Conservation (phyloP, 2,329 filamentous ascomycete species). For the Berkeleyomyces rouxiae region DNA sequence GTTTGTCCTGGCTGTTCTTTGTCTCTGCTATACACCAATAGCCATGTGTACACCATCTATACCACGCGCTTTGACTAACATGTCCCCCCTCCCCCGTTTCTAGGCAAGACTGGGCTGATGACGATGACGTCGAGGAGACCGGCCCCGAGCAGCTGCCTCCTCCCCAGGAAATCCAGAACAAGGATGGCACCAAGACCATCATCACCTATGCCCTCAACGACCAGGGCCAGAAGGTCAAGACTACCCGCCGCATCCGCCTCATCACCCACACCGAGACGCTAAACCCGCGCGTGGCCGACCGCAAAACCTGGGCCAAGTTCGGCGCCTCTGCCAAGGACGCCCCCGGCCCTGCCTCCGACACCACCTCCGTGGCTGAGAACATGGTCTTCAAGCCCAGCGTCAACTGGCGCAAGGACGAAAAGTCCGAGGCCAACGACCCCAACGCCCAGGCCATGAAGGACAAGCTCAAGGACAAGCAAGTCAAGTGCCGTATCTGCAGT, state of each 20-base stretch:
- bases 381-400: constrained; percentile 87
- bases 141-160: constrained; percentile 51
- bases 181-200: constrained; percentile 94
- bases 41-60: background rate
- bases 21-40: background rate
- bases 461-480: constrained; percentile 95
- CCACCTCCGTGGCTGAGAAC: constrained; percentile 90
- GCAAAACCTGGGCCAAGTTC: constrained; percentile 87
- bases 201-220: constrained; percentile 85
- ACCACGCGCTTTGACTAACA: background rate
- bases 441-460: constrained; percentile 62
- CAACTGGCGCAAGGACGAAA: constrained; percentile 85
- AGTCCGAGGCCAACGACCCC: constrained; percentile 58
- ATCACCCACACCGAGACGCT: constrained; percentile 84
- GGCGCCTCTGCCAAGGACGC: constrained; percentile 75
- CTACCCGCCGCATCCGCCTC: constrained; percentile 85
- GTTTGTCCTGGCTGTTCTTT: background rate
- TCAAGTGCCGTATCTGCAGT: constrained; percentile 98
- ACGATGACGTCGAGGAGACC: constrained; percentile 71
- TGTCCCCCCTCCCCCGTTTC: background rate
- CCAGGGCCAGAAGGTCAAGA: constrained; percentile 89
- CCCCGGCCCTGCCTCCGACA: constrained; percentile 69
- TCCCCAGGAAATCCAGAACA: constrained; percentile 83
- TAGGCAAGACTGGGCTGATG: constrained; percentile 81
- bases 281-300: constrained; percentile 91